These are phyloP conservation scores for Nothophytophthora sp. DNA, from an alignment of 352 stramenopile genomes.

Conservation along the genomic window DNA sequence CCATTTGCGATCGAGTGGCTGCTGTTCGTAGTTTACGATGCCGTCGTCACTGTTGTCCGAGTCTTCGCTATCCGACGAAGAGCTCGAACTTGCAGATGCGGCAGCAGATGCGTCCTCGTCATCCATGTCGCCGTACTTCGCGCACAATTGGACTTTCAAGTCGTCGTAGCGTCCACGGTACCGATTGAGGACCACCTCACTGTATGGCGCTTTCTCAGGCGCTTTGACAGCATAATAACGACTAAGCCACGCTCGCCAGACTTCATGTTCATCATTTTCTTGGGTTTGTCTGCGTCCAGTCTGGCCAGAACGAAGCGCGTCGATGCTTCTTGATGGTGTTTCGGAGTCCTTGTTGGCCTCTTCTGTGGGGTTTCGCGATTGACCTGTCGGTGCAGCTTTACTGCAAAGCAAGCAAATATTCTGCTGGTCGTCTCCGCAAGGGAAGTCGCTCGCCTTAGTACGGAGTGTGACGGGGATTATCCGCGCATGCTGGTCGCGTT, in stretches of 20 bases:
- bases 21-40: conserved; percentile 16
- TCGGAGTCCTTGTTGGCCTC: not conserved
- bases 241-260: conserved; percentile 44
- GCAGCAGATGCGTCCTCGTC: not conserved
- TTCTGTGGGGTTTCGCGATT: not conserved
- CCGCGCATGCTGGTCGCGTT: conserved; percentile 30
- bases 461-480: conserved; percentile 31
- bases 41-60: conserved; percentile 3
- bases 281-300: conserved; percentile 8
- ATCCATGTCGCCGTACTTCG: conserved; percentile 53
- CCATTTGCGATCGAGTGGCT: conserved; percentile 45
- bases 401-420: conserved; percentile 17
- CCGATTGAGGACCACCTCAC: conserved; percentile 57
- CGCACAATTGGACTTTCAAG: conserved; percentile 46
- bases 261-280: conserved; percentile 29
- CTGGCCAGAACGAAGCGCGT: conserved; percentile 2
- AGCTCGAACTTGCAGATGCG: conserved; percentile 16
- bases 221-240: conserved; percentile 53
- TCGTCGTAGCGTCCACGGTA: conserved; percentile 59
- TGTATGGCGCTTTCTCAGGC: conserved; percentile 46
- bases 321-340: too few relatives aligned
- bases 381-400: conserved; percentile 5
- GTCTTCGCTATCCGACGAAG: conserved; percentile 20
- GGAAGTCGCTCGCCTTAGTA: too few relatives aligned
- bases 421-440: not conserved